phyloP scores from a whole-genome alignment of 305 asterid species.

The Plantago lanceolata region DNA sequence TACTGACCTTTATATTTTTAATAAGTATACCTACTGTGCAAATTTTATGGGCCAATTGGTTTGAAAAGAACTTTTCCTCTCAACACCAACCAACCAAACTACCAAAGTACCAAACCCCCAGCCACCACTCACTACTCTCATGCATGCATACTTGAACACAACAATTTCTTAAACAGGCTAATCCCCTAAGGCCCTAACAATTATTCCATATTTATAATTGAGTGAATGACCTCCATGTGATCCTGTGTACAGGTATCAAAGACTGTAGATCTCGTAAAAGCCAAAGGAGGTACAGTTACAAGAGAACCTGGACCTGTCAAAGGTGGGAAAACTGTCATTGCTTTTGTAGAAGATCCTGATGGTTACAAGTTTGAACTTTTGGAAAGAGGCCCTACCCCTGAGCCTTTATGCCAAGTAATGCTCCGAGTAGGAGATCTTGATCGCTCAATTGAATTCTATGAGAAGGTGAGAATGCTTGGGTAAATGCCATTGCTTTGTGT shows the following conservation, averaged over 20 bases:
- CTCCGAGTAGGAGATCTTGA: conserved; percentile 98
- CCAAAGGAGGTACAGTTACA: conserved; percentile 92
- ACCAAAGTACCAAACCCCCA: too few relatives aligned
- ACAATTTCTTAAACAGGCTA: background rate
- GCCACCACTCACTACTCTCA: background rate
- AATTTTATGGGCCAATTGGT: too few relatives aligned
- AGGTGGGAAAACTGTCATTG: conserved; percentile 93
- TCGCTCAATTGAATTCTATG: conserved; percentile 82
- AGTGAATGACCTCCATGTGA: conserved; percentile 16
- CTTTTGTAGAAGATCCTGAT: conserved; percentile 93
- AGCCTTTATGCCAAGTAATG: conserved; percentile 96
- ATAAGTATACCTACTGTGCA: too few relatives aligned
- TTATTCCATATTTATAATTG: background rate
- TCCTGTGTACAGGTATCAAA: conserved; percentile 54
- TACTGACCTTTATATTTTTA: too few relatives aligned
- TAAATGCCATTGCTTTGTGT: background rate
- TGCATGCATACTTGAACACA: background rate
- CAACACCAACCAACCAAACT: too few relatives aligned
- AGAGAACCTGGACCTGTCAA: conserved; percentile 96
- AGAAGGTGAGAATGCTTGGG: conserved; percentile 48
- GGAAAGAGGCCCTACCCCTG: conserved; percentile 96
- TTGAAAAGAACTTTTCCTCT: too few relatives aligned
- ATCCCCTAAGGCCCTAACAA: background rate
- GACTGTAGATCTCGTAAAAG: conserved; percentile 81
- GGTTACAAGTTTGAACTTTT: conserved; percentile 94